Evolutionary conservation across 306 rosid genomes (phyloP).

Genomic region (Citrullus amarus): DNA sequence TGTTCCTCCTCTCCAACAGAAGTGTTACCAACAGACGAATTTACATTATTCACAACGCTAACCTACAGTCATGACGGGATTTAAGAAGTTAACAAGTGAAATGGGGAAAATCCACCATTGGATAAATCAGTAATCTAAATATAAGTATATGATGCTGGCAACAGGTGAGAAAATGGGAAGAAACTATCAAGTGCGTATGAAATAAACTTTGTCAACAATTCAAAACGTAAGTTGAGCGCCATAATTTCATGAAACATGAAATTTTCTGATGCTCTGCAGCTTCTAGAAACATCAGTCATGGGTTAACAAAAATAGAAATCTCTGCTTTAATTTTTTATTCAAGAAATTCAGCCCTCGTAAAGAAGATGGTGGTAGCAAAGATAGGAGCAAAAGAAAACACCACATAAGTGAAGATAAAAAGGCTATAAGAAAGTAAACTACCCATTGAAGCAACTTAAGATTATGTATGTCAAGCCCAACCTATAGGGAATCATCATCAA

Average conservation of each 20-base stretch:
- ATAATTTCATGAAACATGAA: not conserved
- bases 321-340: not conserved
- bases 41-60: slow-evolving; percentile 70
- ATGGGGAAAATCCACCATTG: not conserved
- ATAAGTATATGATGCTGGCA: not conserved
- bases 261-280: not conserved
- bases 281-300: not conserved
- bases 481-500: not conserved
- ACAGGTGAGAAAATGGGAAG: not conserved
- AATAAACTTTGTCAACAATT: not conserved
- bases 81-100: not conserved
- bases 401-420: not conserved
- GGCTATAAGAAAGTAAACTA: not conserved
- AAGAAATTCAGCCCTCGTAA: not conserved
- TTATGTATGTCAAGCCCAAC: not conserved
- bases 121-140: not conserved
- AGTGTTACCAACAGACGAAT: slow-evolving; percentile 86
- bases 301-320: not conserved
- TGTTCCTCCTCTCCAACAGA: slow-evolving; percentile 88
- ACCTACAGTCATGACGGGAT: slow-evolving; percentile 38
- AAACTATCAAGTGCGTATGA: not conserved
- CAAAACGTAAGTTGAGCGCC: not conserved
- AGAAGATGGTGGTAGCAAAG: not conserved
- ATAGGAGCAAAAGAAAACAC: not conserved
- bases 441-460: not conserved